Percentiles rank a stretch among this genome's conserved stretches.
Evolutionary conservation across 805 yeast genomes (phyloP).

Genomic region (Nakazawaea ishiwadae): DNA sequence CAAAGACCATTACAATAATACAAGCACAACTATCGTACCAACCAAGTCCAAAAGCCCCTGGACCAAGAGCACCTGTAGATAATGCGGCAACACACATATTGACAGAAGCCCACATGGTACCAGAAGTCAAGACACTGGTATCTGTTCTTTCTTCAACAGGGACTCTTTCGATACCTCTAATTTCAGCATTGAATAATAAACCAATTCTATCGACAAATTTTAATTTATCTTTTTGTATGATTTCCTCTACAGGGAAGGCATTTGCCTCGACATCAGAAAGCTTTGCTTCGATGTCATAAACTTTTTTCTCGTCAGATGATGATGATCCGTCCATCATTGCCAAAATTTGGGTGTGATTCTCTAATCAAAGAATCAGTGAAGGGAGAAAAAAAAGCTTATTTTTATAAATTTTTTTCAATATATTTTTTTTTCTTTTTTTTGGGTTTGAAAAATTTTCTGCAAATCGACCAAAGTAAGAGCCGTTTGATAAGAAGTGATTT

Average conservation of each 20-base stretch:
- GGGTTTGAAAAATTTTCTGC: neutral
- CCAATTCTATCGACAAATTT: constrained; percentile 8
- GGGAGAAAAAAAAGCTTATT: no score
- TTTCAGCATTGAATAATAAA: constrained; percentile 9
- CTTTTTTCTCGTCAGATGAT: neutral
- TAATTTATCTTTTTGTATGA: constrained; percentile 1
- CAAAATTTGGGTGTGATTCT: no score
- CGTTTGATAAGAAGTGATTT: neutral
- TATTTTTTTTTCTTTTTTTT: no score
- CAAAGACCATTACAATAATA: constrained; percentile 26
- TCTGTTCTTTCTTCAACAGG: constrained; percentile 39
- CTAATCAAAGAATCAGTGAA: no score
- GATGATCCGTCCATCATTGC: no score
- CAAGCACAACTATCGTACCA: constrained; percentile 8
- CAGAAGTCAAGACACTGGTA: constrained; percentile 31
- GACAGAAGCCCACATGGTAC: constrained; percentile 45
- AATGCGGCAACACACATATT: constrained; percentile 42
- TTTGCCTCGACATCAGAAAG: constrained; percentile 5
- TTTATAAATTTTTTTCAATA: no score
- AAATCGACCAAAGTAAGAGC: neutral
- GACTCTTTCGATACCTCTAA: constrained; percentile 38
- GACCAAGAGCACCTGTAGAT: constrained; percentile 29
- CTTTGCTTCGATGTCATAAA: neutral
- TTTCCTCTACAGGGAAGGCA: constrained; percentile 4
- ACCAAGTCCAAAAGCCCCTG: constrained; percentile 22